phyloP scores from a whole-genome alignment of 108 stramenopile species.

The Fragilaria crotonensis region DNA sequence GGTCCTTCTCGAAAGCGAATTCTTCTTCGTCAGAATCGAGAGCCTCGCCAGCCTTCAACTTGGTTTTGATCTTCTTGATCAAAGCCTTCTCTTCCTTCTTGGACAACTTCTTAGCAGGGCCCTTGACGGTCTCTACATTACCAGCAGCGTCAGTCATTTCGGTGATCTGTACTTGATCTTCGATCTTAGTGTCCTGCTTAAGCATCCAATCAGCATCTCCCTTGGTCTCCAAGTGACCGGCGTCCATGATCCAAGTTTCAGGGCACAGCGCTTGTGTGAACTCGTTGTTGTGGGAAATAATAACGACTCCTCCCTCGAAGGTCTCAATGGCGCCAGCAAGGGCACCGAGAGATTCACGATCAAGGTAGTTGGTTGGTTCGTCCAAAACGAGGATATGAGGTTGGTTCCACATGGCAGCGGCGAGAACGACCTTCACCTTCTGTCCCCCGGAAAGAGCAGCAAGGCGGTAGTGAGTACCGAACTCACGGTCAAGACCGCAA shows the following conservation, averaged over 20 bases:
- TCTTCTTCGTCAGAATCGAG: conserved; percentile 93
- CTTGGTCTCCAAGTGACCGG: conserved; percentile 94
- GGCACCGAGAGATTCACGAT: conserved; percentile 95
- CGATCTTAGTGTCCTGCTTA: conserved; percentile 92
- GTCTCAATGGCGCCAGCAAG: conserved; percentile 95
- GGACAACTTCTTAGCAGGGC: conserved; percentile 93
- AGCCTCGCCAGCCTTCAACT: conserved; percentile 89
- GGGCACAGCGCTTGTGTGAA: conserved; percentile 94
- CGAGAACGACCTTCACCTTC: conserved; percentile 99
- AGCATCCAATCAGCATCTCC: conserved; percentile 99
- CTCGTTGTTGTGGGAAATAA: conserved; percentile 99
- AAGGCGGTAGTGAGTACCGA: conserved; percentile 98
- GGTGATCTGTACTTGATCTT: conserved; percentile 83
- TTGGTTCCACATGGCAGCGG: conserved; percentile 99
- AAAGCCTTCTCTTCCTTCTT: conserved; percentile 98
- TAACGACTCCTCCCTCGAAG: conserved; percentile 98
- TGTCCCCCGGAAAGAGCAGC: conserved; percentile 97
- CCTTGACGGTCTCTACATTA: conserved; percentile 93
- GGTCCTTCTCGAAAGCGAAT: conserved; percentile 91
- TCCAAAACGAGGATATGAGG: conserved; percentile 97
- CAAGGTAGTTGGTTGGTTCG: conserved; percentile 99
- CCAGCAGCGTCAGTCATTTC: conserved; percentile 98
- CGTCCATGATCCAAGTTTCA: conserved; percentile 99
- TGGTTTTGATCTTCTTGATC: conserved; percentile 93
- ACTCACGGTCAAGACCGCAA: conserved; percentile 95